phyloP scores from a whole-genome alignment of 2,329 filamentous ascomycete species.

The Penicillium sp. region DNA sequence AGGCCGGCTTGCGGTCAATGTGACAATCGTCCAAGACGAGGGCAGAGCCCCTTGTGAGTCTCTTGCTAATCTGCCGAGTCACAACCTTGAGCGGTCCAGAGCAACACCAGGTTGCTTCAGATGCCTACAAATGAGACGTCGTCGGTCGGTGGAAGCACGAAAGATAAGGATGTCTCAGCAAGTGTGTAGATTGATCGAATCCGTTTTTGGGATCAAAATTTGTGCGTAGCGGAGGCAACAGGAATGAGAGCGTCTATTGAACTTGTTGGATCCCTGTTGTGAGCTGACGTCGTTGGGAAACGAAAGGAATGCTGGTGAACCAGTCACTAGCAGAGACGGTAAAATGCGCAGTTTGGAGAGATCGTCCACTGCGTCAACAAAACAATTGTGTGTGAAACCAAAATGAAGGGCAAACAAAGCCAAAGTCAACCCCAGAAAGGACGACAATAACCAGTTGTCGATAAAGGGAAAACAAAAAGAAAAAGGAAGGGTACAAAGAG shows the following conservation, averaged over 20 bases:
- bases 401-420: slow-evolving; percentile 3
- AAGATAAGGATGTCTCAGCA: background rate
- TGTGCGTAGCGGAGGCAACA: slow-evolving; percentile 3
- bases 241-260: slow-evolving; percentile 9
- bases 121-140: background rate
- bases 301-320: slow-evolving; percentile 28
- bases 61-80: background rate
- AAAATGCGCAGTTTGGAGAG: slow-evolving; percentile 10
- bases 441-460: slow-evolving; percentile 1
- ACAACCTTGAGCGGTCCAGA: slow-evolving; percentile 1
- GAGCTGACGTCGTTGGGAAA: slow-evolving; percentile 18
- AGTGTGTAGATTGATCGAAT: background rate
- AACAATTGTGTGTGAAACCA: slow-evolving; percentile 10
- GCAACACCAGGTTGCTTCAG: slow-evolving; percentile 11
- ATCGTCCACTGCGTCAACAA: slow-evolving; percentile 11
- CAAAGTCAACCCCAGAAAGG: background rate
- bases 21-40: background rate
- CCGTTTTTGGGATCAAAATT: background rate
- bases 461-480: background rate
- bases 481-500: background rate
- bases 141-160: background rate
- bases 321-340: slow-evolving; percentile 17
- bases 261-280: slow-evolving; percentile 10
- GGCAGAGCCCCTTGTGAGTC: background rate
- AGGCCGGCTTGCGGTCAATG: slow-evolving; percentile 27